Evolutionary conservation across 139 green algal genomes (phyloP), one percentile per base, ranked within the genome.

Genomic region (Chara braunii): DNA sequence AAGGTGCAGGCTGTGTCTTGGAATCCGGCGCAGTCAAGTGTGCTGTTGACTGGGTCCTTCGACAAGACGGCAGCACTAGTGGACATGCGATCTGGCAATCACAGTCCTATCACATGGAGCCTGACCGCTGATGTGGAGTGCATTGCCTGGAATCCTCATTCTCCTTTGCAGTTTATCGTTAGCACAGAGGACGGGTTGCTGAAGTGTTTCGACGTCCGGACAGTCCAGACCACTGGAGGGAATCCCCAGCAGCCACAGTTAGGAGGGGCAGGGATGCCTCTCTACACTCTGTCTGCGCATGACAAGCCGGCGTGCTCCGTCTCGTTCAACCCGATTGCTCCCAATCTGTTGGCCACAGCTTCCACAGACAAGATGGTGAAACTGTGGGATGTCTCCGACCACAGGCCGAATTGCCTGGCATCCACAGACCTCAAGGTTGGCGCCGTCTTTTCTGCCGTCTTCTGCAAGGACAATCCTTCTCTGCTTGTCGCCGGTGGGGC

Each of bases 321-420:
- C 14, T 54, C 42, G 24, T 75, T 60, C 37, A 75, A 56, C 78
- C 78, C 84, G 3, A 76, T 58, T 18, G 66, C 78, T 0, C 78
- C 83, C 2, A 34, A 72, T 56, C 70, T 98, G 52, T 68, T 98
- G 23, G 78, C 86, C 7, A 97, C 92, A 0, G 87, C 65, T 0
- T 94, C 86, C 2, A 94, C 87, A 0, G 92, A 98, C 81, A 95
- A 95, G 68, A 87, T 81, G 67, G 85, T 93, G 9, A 98, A 98
- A 81, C 74, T 98, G 40, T 98, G 92, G 92, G 86, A 93, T 55
- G 59, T 90, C 0, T 65, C 52, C 30, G 51, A 53, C 12, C 52
- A 81, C 34, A 32, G 69, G 68, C 84, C 89, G 1, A 55, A 33
- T 11, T 56, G 91, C 65, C 28, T 98, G 28, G 80, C 80, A 5